Base-by-base conservation (phyloP, 176 grass and related monocot species). In the Aegilops tauschii region DNA sequence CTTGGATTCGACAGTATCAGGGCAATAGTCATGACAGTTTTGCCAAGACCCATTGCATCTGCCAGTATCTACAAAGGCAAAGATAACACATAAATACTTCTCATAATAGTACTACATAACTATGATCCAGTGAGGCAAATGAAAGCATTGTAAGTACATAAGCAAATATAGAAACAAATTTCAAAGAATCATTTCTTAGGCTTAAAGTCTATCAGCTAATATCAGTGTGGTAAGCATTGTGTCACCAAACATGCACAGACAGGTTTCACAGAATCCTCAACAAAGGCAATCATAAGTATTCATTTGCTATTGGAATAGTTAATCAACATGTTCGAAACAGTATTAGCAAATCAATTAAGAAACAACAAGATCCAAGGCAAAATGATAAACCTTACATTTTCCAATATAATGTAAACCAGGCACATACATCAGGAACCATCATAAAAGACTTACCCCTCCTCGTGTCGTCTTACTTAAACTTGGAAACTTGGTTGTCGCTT, bases 11-110 rank as follows among this genome's bases (percentile, higher is more conserved):
- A 83, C n/a, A 95, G 93, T 89, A 98, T 85, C 32, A 95, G 61
- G 80, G 95, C 91, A 91, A 98, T 95, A 54, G 93, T 92, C 95
- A 95, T 98, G 23, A 98, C 95, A 83, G 95, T 95, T 91, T 98
- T 95, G 36, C 95, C 95, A 82, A 98, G 91, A 80, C 93, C 95
- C 95, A 98, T 98, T 83, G 95, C 93, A 84, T 98, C 93, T 35
- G 95, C 93, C 56, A 98, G 70, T 71, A 98, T 98, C 93, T 98
- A 86, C 64, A 89, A 79, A 93, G 16, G 65, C 32, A 90, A 73
- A 67, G 39, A 81, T 52, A 74, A 16, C 21, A 83, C 13, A 83
- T 78, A 40, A 83, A 84, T 78, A 78, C 20, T 16, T 73, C 44
- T 86, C 65, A 47, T 6, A 70, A 42, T 83, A 82, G 25, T 4